Conservation (phyloP, 2,329 filamentous ascomycete species). For the Dactylonectria macrodidyma region DNA sequence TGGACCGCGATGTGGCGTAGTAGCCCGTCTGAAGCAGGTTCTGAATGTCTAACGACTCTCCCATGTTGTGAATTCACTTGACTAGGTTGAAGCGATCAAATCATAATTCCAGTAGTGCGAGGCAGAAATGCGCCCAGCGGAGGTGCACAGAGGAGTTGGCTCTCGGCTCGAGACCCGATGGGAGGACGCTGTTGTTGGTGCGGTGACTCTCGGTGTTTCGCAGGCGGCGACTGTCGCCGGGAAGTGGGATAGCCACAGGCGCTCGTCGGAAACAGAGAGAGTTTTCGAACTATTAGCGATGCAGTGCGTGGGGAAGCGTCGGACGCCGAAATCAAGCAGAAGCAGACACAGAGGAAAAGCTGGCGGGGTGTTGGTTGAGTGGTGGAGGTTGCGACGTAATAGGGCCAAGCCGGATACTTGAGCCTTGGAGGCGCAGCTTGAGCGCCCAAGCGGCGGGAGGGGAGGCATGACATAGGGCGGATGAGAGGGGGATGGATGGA, state of each 20-base stretch:
- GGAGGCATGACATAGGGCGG: conserved; percentile 44
- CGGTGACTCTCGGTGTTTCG: conserved; percentile 35
- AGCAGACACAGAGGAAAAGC: conserved; percentile 31
- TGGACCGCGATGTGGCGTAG: conserved; percentile 64
- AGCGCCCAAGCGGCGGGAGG: conserved; percentile 34
- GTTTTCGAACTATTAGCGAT: conserved; percentile 20
- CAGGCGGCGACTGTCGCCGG: conserved; percentile 30
- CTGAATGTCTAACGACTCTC: conserved; percentile 60
- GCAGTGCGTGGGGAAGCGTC: conserved; percentile 17
- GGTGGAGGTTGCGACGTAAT: conserved; percentile 42
- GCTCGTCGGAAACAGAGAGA: conserved; percentile 13
- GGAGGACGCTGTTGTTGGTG: conserved; percentile 24
- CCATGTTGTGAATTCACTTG: conserved; percentile 56
- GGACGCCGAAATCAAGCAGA: conserved; percentile 31
- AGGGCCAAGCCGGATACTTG: conserved; percentile 38
- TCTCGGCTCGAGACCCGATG: neutral
- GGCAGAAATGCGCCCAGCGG: conserved; percentile 28
- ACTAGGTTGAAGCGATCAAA: conserved; percentile 40
- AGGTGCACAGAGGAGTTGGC: conserved; percentile 7
- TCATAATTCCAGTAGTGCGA: conserved; percentile 34
- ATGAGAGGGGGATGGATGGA: neutral
- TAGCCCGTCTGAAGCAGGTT: conserved; percentile 65
- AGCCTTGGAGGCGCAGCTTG: conserved; percentile 46
- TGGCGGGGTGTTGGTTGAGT: conserved; percentile 34
- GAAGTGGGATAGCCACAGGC: conserved; percentile 5